Evolutionary conservation across 2,329 filamentous ascomycete genomes (phyloP).

Genomic region (Talaromyces sp.): DNA sequence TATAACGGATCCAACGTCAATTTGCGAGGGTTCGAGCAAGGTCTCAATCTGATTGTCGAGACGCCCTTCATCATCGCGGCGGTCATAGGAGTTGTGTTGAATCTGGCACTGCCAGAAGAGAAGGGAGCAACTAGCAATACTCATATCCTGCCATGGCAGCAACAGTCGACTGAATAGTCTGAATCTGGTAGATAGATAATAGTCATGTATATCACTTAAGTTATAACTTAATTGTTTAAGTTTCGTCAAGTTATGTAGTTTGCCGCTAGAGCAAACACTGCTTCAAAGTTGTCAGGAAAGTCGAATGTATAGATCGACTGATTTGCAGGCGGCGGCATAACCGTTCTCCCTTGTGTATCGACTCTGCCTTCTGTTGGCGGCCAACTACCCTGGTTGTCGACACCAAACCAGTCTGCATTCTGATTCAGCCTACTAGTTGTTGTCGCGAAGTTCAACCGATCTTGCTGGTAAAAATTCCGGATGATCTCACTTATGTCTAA

Average conservation of each 20-base stretch:
- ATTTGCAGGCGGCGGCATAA: not conserved
- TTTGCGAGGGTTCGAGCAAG: slow-evolving; percentile 58
- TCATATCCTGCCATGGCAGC: slow-evolving; percentile 5
- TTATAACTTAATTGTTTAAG: too few relatives aligned
- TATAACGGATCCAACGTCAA: slow-evolving; percentile 63
- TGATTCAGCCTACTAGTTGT: not conserved
- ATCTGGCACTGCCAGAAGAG: slow-evolving; percentile 17
- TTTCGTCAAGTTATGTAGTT: slow-evolving; percentile 8
- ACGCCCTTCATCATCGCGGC: slow-evolving; percentile 29
- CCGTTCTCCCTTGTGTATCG: not conserved
- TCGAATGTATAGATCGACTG: slow-evolving; percentile 1
- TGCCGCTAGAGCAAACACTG: slow-evolving; percentile 6
- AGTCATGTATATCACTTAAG: not conserved
- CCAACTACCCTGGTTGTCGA: not conserved
- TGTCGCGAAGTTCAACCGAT: not conserved
- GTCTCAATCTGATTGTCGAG: slow-evolving; percentile 26
- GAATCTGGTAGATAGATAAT: not conserved
- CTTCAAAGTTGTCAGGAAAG: slow-evolving; percentile 9
- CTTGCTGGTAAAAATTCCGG: slow-evolving; percentile 6
- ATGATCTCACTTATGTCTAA: slow-evolving; percentile 8
- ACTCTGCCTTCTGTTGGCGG: not conserved
- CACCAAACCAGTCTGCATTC: not conserved
- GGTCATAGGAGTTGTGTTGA: slow-evolving; percentile 26
- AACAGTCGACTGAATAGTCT: not conserved
- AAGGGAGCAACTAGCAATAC: not conserved